These are phyloP conservation scores for Karstenula rhodostoma DNA, from an alignment of 2,329 filamentous ascomycete species.

Conservation along the genomic window DNA sequence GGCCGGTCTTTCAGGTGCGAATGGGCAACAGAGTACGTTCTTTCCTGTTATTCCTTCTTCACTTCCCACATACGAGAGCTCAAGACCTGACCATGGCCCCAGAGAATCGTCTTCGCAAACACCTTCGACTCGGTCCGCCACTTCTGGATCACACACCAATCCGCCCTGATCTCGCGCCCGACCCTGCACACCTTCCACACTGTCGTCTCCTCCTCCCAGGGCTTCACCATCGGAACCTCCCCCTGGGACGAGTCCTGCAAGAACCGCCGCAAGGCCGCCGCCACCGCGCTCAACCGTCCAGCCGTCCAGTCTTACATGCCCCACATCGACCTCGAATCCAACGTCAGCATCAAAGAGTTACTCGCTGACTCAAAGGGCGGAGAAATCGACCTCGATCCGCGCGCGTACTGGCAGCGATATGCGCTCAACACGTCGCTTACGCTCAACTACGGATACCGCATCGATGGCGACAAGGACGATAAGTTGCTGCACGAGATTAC, in stretches of 20 bases:
- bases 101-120: slow-evolving; percentile 80
- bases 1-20: slow-evolving; percentile 59
- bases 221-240: slow-evolving; percentile 76
- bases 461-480: slow-evolving; percentile 74
- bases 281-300: slow-evolving; percentile 78
- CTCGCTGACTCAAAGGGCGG: slow-evolving; percentile 70
- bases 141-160: slow-evolving; percentile 82
- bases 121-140: slow-evolving; percentile 76
- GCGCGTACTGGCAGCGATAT: slow-evolving; percentile 76
- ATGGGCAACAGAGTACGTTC: slow-evolving; percentile 70
- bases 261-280: slow-evolving; percentile 76
- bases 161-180: slow-evolving; percentile 78
- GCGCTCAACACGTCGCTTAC: slow-evolving; percentile 80
- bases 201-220: slow-evolving; percentile 58
- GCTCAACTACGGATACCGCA: slow-evolving; percentile 80
- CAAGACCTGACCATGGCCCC: slow-evolving; percentile 13
- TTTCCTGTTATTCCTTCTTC: background rate
- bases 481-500: slow-evolving; percentile 76
- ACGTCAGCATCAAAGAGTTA: slow-evolving; percentile 75
- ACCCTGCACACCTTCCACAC: slow-evolving; percentile 78
- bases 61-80: background rate
- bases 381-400: slow-evolving; percentile 71
- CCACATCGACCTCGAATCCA: slow-evolving; percentile 80
- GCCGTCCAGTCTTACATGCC: slow-evolving; percentile 82
- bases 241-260: slow-evolving; percentile 87